Conservation (phyloP, 257 asterid species). For the Solanum paucissectum region DNA sequence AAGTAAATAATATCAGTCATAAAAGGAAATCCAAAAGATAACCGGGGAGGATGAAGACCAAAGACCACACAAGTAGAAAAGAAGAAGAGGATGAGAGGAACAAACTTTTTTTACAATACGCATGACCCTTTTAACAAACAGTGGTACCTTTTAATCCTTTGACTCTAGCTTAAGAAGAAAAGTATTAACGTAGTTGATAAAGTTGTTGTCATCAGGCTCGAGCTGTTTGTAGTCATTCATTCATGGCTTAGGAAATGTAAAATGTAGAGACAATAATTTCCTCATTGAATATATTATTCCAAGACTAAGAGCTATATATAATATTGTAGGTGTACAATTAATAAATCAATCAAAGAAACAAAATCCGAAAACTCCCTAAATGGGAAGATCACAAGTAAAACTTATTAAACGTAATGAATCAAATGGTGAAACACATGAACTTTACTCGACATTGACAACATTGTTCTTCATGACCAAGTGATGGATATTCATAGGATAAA, state of each 20-base stretch:
- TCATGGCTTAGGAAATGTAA: not conserved
- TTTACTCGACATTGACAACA: not conserved
- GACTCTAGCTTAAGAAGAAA: no score
- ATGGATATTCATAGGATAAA: conserved; percentile 21
- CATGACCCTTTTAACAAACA: no score
- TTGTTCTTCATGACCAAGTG: conserved; percentile 3
- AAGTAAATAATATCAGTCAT: no score
- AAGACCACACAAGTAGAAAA: no score
- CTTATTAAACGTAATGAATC: not conserved
- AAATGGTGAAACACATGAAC: not conserved
- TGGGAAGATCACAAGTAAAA: not conserved
- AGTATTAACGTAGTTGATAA: no score
- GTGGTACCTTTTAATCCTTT: no score
- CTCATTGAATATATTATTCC: not conserved
- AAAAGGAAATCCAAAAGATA: no score
- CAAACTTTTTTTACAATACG: no score
- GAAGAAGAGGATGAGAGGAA: no score
- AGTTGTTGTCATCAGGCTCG: no score
- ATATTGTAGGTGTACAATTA: not conserved
- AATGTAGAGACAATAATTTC: not conserved
- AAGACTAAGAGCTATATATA: not conserved
- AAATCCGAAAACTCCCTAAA: not conserved
- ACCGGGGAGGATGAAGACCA: no score
- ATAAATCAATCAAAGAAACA: not conserved
- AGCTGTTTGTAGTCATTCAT: not conserved